Evolutionary conservation across 31 red algal species (phyloP).

Genomic region (Pterothamnion heteromorphum): DNA sequence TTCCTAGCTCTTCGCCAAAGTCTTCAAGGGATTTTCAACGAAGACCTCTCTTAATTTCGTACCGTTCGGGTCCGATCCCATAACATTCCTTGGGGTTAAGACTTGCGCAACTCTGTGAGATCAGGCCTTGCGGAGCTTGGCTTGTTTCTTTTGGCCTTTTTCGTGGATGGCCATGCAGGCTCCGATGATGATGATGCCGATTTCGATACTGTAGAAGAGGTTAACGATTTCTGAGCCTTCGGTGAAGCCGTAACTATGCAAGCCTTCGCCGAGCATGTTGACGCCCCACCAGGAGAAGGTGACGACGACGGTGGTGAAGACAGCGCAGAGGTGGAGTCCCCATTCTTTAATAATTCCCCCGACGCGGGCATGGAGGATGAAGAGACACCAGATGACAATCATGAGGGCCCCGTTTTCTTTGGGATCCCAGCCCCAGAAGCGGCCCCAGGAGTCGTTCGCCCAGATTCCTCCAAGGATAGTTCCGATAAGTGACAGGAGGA

Average conservation of each 20-base stretch:
- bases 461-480: background rate
- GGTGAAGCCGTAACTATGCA: background rate
- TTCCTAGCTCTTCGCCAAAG: no score
- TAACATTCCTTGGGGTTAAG: no score
- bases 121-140: no score
- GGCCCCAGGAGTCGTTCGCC: background rate
- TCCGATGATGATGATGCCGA: no score
- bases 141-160: no score
- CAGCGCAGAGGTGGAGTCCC: background rate
- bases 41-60: no score
- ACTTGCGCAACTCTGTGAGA: no score
- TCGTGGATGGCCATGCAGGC: no score
- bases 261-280: background rate
- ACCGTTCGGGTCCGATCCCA: no score
- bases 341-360: background rate
- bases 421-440: background rate
- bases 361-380: background rate
- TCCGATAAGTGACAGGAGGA: background rate
- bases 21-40: no score
- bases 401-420: background rate
- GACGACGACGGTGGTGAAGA: background rate
- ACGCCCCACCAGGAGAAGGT: background rate
- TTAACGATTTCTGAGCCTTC: background rate
- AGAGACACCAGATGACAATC: background rate
- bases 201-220: no score